Base-by-base conservation (phyloP, 257 asterid species). In the Anisodus tanguticus region DNA sequence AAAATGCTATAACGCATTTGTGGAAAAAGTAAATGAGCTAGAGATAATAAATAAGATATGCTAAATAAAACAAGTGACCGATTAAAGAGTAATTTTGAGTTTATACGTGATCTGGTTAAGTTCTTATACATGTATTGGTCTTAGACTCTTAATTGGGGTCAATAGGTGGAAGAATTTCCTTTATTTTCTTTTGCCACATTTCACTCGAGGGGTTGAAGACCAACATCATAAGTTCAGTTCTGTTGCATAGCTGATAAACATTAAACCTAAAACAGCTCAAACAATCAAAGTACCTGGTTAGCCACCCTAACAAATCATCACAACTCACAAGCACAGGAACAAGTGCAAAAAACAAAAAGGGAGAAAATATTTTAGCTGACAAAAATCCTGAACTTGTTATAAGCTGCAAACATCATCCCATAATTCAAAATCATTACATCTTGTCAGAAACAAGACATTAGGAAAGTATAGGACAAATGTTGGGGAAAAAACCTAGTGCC, bases 401-500 rank as follows among this genome's bases (percentile, higher is more conserved):
- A 77, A 77, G 62, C 82, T 53, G 82, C 22, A 26, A 77, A 77
- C 49, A 77, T 15, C 26, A 77, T 77, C 13, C 64, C 31, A 74
- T 49, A 49, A 49, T 11, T 54, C 1, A 74, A 74, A 74, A 49
- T 49, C 81, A 74, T 51, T 74, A 72, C 81, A 77, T 26, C 64
- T 77, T 8, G 82, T 51, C 49, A 76, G 26, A 51, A 51, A 13
- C 81, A 26, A 76, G 63, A 76, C 45, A 76, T 12, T 47, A 2
- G 62, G 19, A 76, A 8, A 49, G 80, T 74, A 49, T 11, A 74
- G 19, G 69, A 79, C 37, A 35, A 35, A 22, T 13, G 47, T 49
- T 22, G 26, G 60, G 13, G 2, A 31, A 0, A 39, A 35, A 13
- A 15, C 9, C 63, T 59, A 82, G 81, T 59, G 6, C 49, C 60